Evolutionary conservation across 2,329 filamentous ascomycete genomes (phyloP).

Genomic region (Teratosphaeriaceae sp.): DNA sequence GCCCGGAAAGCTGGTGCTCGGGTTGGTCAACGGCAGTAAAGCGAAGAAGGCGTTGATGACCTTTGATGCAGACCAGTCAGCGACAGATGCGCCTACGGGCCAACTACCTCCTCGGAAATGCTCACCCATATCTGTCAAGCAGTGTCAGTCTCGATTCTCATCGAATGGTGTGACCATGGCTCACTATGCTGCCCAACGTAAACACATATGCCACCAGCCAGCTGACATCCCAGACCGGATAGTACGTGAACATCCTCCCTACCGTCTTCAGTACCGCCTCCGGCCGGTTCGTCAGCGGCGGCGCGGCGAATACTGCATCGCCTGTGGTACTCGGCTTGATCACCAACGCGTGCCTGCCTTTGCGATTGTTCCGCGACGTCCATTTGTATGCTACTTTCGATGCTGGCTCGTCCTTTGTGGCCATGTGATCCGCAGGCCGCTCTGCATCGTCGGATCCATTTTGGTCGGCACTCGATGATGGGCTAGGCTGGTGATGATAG

Average conservation of each 20-base stretch:
- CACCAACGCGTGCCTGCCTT: slow-evolving; percentile 35
- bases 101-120: no score
- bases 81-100: no score
- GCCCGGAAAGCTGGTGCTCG: slow-evolving; percentile 47
- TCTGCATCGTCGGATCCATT: slow-evolving; percentile 3
- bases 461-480: background rate
- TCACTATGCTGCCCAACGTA: no score
- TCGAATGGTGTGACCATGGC: no score
- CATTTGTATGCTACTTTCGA: slow-evolving; percentile 29
- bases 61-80: no score
- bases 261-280: slow-evolving; percentile 33
- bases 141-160: no score
- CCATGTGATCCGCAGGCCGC: background rate
- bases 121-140: no score
- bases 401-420: background rate
- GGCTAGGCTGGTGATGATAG: slow-evolving; percentile 17
- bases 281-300: slow-evolving; percentile 28
- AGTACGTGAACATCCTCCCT: slow-evolving; percentile 43
- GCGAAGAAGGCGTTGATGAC: slow-evolving; percentile 55
- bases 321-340: slow-evolving; percentile 19
- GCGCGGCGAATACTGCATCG: slow-evolving; percentile 23
- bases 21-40: slow-evolving; percentile 52
- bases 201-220: slow-evolving; percentile 50
- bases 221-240: slow-evolving; percentile 52
- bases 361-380: slow-evolving; percentile 39